A percentile compares a stretch with the other conserved stretches of the same genome.
Evolutionary conservation across 257 asterid genomes (phyloP).

Genomic region (Anisodus acutangulus): DNA sequence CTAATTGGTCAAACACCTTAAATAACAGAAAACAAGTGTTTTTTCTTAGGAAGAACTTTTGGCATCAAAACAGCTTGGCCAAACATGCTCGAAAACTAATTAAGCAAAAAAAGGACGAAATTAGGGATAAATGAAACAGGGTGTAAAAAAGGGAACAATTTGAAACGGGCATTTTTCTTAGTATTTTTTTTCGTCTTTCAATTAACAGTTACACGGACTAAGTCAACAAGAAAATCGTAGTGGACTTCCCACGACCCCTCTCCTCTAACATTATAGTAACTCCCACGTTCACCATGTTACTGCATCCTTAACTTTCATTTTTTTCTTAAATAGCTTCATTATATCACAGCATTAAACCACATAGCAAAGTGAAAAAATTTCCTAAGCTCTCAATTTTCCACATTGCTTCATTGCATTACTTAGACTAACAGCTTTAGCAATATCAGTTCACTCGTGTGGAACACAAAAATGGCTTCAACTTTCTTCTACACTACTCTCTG

Average conservation of each 20-base stretch:
- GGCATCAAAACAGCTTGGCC: no score
- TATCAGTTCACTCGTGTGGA: background rate
- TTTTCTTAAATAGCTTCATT: constrained; percentile 2
- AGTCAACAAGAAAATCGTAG: constrained; percentile 27
- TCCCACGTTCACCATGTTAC: constrained; percentile 42
- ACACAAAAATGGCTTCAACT: constrained; percentile 38
- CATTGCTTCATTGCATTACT: background rate
- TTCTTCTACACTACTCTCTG: constrained; percentile 8
- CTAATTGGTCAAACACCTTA: no score
- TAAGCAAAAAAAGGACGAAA: background rate
- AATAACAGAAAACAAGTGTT: no score
- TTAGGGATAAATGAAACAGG: background rate
- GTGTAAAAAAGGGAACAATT: no score
- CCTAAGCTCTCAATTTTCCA: constrained; percentile 16
- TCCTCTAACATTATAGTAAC: constrained; percentile 35
- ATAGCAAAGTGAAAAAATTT: background rate
- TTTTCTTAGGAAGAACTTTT: no score
- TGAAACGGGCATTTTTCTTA: no score
- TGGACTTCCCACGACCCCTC: constrained; percentile 33
- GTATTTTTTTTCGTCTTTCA: background rate
- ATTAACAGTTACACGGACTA: constrained; percentile 27
- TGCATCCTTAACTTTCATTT: background rate
- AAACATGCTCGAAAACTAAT: background rate
- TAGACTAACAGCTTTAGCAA: background rate
- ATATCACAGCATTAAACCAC: background rate